Evolutionary conservation across 1,284 basidiomycete species (phyloP).

Genomic region (Lignosus rhinocerotis): DNA sequence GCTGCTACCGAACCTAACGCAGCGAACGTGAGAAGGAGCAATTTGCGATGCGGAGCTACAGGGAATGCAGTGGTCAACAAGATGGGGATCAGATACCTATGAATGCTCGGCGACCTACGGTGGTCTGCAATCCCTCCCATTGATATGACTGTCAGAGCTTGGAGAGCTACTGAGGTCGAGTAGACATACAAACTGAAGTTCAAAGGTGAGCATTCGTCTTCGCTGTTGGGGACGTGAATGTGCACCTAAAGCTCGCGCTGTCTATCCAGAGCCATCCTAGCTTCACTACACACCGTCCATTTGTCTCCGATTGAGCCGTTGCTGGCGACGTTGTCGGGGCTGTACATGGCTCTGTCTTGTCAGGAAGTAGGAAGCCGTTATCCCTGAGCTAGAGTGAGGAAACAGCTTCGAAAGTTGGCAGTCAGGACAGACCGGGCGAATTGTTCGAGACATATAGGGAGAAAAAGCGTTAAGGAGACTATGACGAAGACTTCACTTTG

Average conservation of each 20-base stretch:
- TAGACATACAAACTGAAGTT: conserved; percentile 78
- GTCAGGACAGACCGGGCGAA: conserved; percentile 49
- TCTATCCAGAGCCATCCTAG: conserved; percentile 83
- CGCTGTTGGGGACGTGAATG: not conserved
- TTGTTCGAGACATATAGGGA: conserved; percentile 82
- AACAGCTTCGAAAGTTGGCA: not conserved
- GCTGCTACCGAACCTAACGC: conserved; percentile 66
- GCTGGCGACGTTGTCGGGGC: conserved; percentile 21
- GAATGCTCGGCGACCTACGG: conserved; percentile 49
- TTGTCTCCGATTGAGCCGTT: conserved; percentile 29
- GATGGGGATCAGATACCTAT: not conserved
- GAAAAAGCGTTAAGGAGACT: conserved; percentile 76
- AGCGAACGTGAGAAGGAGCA: conserved; percentile 75
- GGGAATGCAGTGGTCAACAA: not conserved
- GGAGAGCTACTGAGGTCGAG: conserved; percentile 81
- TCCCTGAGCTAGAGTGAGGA: conserved; percentile 44
- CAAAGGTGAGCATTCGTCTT: not conserved
- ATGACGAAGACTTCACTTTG: conserved; percentile 83
- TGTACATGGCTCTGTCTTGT: conserved; percentile 53
- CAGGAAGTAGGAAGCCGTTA: conserved; percentile 72
- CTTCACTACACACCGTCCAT: conserved; percentile 67
- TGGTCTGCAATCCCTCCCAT: conserved; percentile 88
- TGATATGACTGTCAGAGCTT: conserved; percentile 88
- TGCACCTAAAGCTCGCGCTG: conserved; percentile 84
- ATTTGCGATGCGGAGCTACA: conserved; percentile 78